These are phyloP conservation scores for Bacidia rubella DNA, from an alignment of 495 filamentous ascomycete genomes.

Conservation along the genomic window DNA sequence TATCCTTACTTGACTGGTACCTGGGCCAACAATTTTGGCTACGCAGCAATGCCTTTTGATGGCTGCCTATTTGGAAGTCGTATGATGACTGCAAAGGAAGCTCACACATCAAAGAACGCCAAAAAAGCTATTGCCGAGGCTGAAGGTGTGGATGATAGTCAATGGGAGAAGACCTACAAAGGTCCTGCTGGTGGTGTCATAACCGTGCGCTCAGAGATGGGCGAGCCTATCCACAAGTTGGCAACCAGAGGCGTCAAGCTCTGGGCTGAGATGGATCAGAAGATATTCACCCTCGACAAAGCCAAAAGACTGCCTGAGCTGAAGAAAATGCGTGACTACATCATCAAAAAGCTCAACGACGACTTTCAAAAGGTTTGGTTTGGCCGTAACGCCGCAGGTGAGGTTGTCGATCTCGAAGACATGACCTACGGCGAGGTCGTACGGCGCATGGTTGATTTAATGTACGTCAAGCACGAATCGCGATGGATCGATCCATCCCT, in stretches of 20 bases:
- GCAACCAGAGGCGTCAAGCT: constrained; percentile 88
- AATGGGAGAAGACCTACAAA: constrained; percentile 98
- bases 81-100: constrained; percentile 91
- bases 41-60: constrained; percentile 89
- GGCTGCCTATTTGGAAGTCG: constrained; percentile 82
- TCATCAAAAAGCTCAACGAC: constrained; percentile 94
- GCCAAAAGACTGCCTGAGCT: constrained; percentile 84
- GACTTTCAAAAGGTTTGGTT: constrained; percentile 99
- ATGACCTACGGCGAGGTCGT: constrained; percentile 96
- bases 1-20: constrained; percentile 84
- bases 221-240: constrained; percentile 96
- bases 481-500: constrained; percentile 90
- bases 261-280: constrained; percentile 97
- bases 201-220: constrained; percentile 97
- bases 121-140: constrained; percentile 94
- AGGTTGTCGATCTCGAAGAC: constrained; percentile 88
- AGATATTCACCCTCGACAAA: constrained; percentile 93
- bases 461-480: constrained; percentile 87
- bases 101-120: constrained; percentile 80
- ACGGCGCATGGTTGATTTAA: constrained; percentile 85
- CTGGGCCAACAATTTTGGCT: constrained; percentile 76
- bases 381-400: constrained; percentile 67
- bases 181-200: constrained; percentile 83
- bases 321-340: constrained; percentile 83
- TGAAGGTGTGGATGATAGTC: constrained; percentile 67